Evolutionary conservation across 2,329 filamentous ascomycete genomes (phyloP), one percentile per base, ranked within the genome.

Genomic region (Phialocephala subalpina): DNA sequence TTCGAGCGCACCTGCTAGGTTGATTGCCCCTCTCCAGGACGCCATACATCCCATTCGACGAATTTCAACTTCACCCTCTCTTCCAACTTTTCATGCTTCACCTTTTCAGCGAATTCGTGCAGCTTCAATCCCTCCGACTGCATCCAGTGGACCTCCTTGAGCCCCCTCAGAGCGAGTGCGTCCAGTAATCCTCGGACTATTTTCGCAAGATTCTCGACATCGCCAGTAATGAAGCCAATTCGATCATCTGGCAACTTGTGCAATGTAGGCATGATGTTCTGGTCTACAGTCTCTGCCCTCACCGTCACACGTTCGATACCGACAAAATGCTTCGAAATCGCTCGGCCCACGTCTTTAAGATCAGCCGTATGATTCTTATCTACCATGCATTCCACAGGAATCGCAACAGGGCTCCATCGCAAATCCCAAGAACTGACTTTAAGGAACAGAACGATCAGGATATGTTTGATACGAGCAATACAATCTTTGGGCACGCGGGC

Each of bases 391-490:
- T 4, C 8, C 8, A 42, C 40, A 2, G 40, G 40, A 16, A n/a
- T 6, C n/a, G 11, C 9, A 20, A 14, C 22, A 33, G 29, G 4
- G 9, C 4, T 33, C 29, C 29, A 33, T 25, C n/a, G 4, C 18
- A 14, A n/a, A n/a, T 49, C 4, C 18, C n/a, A n/a, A n/a, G n/a
- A n/a, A n/a, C n/a, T n/a, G n/a, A 9, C n/a, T 11, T 49, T 16
- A n/a, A 25, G 3, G 20, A 25, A 49, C n/a, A 49, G 11, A 14
- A 22, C 20, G n/a, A 49, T 22, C 22, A 22, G 45, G 20, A 49
- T 14, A 49, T 49, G 45, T 49, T 25, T 49, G 45, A 49, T 49
- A 11, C n/a, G n/a, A 22, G 45, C n/a, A 25, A 49, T 49, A n/a
- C 45, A 49, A 11, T 49, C 45, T n/a, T 49, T 49, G 2, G 45